Evolutionary conservation across 768 basidiomycete genomes (phyloP).

Genomic region (Inosperma sp.): DNA sequence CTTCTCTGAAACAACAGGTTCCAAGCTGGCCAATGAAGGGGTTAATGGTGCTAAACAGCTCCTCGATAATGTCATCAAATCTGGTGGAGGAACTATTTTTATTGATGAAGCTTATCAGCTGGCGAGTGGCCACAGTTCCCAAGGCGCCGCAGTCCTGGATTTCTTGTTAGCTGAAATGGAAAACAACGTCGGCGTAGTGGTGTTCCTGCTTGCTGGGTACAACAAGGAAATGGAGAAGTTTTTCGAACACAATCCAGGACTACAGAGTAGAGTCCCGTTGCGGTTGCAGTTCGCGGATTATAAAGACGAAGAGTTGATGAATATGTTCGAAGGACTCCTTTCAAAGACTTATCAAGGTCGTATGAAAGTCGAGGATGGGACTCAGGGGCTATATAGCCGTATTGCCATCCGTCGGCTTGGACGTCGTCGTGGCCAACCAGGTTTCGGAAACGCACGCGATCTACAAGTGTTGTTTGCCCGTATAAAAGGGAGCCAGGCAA

Average conservation of each 20-base stretch:
- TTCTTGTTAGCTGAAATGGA: constrained; percentile 74
- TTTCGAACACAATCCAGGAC: constrained; percentile 71
- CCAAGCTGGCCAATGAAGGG: constrained; percentile 54
- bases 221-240: constrained; percentile 71
- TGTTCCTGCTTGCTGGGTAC: constrained; percentile 71
- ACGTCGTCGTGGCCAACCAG: constrained; percentile 48
- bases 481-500: constrained; percentile 51
- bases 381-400: constrained; percentile 48
- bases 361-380: constrained; percentile 55
- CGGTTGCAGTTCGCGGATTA: constrained; percentile 58
- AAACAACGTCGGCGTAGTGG: constrained; percentile 56
- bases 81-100: constrained; percentile 62
- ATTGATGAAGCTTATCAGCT: constrained; percentile 73
- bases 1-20: constrained; percentile 62
- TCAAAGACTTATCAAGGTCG: constrained; percentile 40
- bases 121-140: constrained; percentile 39
- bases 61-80: constrained; percentile 41
- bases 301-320: constrained; percentile 47
- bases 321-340: constrained; percentile 48
- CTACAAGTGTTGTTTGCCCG: constrained; percentile 45
- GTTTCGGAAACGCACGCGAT: constrained; percentile 67
- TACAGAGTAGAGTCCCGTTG: constrained; percentile 64
- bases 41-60: constrained; percentile 47
- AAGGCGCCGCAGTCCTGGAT: constrained; percentile 58
- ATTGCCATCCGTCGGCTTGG: constrained; percentile 57